Evolutionary conservation across 805 yeast species (phyloP).

Genomic region (Candida lessepsii): DNA sequence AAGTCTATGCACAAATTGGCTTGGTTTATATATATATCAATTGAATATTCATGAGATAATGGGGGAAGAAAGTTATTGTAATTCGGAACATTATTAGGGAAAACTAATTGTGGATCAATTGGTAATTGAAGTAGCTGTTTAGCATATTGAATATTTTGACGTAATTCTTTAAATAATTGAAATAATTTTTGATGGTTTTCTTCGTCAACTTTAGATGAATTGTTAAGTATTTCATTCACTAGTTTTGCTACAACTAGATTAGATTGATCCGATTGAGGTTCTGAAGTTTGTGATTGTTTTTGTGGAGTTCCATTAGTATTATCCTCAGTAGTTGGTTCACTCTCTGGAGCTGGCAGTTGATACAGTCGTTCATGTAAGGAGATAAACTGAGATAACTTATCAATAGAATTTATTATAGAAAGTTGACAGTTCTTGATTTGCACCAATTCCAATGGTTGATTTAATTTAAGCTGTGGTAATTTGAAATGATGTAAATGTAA

Average conservation of each 20-base stretch:
- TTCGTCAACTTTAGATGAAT: slow-evolving; percentile 1
- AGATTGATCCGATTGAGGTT: no score
- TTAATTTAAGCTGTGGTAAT: slow-evolving; percentile 16
- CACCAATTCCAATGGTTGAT: slow-evolving; percentile 6
- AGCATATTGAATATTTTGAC: slow-evolving; percentile 28
- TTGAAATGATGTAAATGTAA: slow-evolving; percentile 43
- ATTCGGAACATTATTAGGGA: slow-evolving; percentile 52
- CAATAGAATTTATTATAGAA: slow-evolving; percentile 35
- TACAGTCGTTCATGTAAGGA: slow-evolving; percentile 5
- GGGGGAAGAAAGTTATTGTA: slow-evolving; percentile 43
- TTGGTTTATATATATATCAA: slow-evolving; percentile 59
- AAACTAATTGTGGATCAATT: slow-evolving; percentile 54
- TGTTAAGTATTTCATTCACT: background rate
- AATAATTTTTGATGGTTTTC: slow-evolving; percentile 18
- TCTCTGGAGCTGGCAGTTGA: slow-evolving; percentile 12
- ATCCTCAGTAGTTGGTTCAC: no score
- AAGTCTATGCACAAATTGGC: slow-evolving; percentile 64
- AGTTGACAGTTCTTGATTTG: slow-evolving; percentile 10
- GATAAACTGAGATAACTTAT: slow-evolving; percentile 19
- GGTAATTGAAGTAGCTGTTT: slow-evolving; percentile 32
- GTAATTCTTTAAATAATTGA: slow-evolving; percentile 25
- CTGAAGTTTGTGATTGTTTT: no score
- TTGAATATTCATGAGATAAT: slow-evolving; percentile 45
- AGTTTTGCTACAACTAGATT: background rate
- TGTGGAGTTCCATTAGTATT: no score